Evolutionary conservation across 2,329 filamentous ascomycete genomes (phyloP), one percentile per base, ranked within the genome.

Genomic region (Camptophora hylomeconis): DNA sequence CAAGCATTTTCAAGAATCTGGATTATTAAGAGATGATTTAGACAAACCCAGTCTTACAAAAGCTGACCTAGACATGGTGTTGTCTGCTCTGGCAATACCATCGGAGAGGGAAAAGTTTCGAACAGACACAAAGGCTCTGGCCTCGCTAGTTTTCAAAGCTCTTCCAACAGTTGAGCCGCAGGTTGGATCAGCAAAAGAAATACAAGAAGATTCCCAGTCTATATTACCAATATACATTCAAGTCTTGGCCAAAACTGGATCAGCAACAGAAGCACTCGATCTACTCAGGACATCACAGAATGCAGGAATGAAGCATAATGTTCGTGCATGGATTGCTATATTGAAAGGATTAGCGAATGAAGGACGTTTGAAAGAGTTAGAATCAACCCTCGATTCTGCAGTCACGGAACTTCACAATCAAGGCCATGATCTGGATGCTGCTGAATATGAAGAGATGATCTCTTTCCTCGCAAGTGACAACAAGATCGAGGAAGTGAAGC

Each of bases 401-500:
- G n/a, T n/a, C n/a, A n/a, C n/a, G n/a, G n/a, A n/a, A n/a, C n/a
- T n/a, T n/a, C n/a, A n/a, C n/a, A n/a, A n/a, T n/a, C n/a, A n/a
- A n/a, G n/a, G n/a, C n/a, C n/a, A 45, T 24, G 47, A 47, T 3
- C 53, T 66, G 24, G 53, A 57, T 20, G 40, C 46, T 7, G 24
- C 32, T 2, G 54, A 57, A 15, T 62, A 67, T 31, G 46, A 56
- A 32, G 43, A 67, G 18, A 59, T 89, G 48, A 65, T 75, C 3
- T 52, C 51, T 0, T 78, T 77, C 41, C 83, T 75, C 42, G 69
- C 75, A 2, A 50, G 58, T 8, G 62, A 60, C 24, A 58, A 74
- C 40, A 58, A 72, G 25, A 47, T 77, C 3, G 50, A 61, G n/a
- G 66, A 70, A 36, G 75, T 75, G 3, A 75, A 78, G 45, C 49